A percentile compares a stretch with the other conserved stretches of the same genome.
phyloP scores from a whole-genome alignment of 805 yeast species.

The Cyberlindnera mississippiensis region DNA sequence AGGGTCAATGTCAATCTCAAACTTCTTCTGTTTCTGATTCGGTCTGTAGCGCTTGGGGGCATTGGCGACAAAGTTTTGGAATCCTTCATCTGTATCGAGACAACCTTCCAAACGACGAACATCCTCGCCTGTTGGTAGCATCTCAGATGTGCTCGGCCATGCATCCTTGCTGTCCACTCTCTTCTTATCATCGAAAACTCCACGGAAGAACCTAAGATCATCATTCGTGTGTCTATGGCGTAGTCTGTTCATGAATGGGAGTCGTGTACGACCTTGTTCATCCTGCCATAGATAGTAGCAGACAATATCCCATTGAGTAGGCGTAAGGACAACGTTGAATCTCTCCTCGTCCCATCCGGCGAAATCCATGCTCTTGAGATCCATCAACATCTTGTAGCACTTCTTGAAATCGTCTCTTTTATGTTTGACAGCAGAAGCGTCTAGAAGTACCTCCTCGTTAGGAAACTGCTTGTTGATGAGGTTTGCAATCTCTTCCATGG shows the following conservation, averaged over 20 bases:
- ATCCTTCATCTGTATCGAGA: no score
- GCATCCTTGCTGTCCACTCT: neutral
- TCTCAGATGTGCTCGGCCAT: neutral
- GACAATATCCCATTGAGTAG: constrained; percentile 12
- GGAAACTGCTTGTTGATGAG: constrained; percentile 8
- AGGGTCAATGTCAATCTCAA: neutral
- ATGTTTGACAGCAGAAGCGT: constrained; percentile 4
- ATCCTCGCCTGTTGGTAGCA: constrained; percentile 5
- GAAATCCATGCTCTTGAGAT: constrained; percentile 7
- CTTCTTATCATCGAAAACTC: constrained; percentile 4
- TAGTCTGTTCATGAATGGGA: constrained; percentile 3
- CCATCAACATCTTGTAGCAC: constrained; percentile 9
- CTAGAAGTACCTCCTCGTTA: constrained; percentile 1
- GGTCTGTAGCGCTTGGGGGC: no score
- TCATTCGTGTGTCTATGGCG: constrained; percentile 8
- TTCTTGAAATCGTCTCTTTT: constrained; percentile 11
- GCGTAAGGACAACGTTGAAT: constrained; percentile 5
- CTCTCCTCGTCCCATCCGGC: constrained; percentile 12
- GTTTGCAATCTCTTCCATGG: constrained; percentile 3
- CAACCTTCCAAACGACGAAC: neutral
- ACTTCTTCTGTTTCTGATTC: no score
- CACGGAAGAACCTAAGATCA: constrained; percentile 10
- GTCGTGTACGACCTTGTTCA: constrained; percentile 1
- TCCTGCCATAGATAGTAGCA: neutral
- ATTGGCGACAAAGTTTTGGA: no score